These are phyloP conservation scores for Leishmania major DNA, from an alignment of 208 protist species.

Conservation along the genomic window DNA sequence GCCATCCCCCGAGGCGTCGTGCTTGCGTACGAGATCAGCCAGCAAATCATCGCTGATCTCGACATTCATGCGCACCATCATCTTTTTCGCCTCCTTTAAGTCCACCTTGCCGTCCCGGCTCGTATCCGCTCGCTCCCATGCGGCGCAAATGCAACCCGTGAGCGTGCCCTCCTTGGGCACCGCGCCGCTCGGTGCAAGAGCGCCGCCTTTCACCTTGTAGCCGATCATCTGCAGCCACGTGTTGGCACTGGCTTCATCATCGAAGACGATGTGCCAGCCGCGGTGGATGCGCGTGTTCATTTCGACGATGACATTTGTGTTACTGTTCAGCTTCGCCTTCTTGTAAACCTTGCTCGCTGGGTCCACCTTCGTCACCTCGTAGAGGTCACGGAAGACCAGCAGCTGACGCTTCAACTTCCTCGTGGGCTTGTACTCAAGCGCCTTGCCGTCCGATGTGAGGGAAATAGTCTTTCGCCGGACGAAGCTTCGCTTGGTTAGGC, in stretches of 20 bases:
- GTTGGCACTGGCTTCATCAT: slow-evolving; percentile 26
- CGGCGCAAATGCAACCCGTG: slow-evolving; percentile 35
- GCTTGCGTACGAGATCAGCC: slow-evolving; percentile 31
- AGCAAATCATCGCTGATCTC: slow-evolving; percentile 34
- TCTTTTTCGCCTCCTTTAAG: slow-evolving; percentile 47
- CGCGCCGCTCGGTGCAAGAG: slow-evolving; percentile 9
- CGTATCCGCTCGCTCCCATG: slow-evolving; percentile 53
- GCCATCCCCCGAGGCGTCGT: slow-evolving; percentile 46
- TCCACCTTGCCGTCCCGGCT: slow-evolving; percentile 53
- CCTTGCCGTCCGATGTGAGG: slow-evolving; percentile 36
- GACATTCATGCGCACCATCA: slow-evolving; percentile 54
- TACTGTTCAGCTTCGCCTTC: slow-evolving; percentile 34
- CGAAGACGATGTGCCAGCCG: slow-evolving; percentile 40
- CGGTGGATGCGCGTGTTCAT: slow-evolving; percentile 38
- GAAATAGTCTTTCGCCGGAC: slow-evolving; percentile 28
- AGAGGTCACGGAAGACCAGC: slow-evolving; percentile 55
- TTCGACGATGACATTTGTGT: slow-evolving; percentile 49
- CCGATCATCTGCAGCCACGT: slow-evolving; percentile 51
- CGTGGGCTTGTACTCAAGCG: slow-evolving; percentile 54
- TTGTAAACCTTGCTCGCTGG: slow-evolving; percentile 46
- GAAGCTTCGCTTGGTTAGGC: slow-evolving; percentile 20
- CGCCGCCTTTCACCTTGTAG: slow-evolving; percentile 22
- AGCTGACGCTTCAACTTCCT: slow-evolving; percentile 41
- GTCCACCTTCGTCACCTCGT: slow-evolving; percentile 49
- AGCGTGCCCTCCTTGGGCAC: slow-evolving; percentile 22